These are phyloP conservation scores for Candida coquimbonensis DNA, from an alignment of 805 yeast genomes.

Conservation along the genomic window DNA sequence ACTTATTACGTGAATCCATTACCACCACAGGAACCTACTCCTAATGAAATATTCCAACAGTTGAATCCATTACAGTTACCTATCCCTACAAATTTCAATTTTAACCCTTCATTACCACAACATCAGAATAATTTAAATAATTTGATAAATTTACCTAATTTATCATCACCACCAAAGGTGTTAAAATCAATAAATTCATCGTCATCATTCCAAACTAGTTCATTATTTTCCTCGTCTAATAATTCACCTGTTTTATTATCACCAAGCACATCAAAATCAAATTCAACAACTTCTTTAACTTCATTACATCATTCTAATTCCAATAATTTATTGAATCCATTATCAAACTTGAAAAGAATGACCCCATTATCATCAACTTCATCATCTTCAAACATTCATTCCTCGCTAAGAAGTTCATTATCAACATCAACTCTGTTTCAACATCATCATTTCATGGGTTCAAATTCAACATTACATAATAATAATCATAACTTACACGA, in stretches of 20 bases:
- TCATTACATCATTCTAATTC: conserved; percentile 11
- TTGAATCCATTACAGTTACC: too few species aligned
- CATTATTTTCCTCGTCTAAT: conserved; percentile 18
- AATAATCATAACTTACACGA: background rate
- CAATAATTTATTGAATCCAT: conserved; percentile 16
- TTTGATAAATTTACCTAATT: conserved; percentile 20
- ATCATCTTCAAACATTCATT: conserved; percentile 6
- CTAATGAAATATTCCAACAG: background rate
- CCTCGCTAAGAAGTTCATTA: conserved; percentile 13
- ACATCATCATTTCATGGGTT: conserved; percentile 18
- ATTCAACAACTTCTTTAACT: conserved; percentile 21
- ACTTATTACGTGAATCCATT: conserved; percentile 22
- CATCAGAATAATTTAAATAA: conserved; percentile 2
- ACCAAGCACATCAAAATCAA: conserved; percentile 23
- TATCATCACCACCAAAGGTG: conserved; percentile 25
- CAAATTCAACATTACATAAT: too few species aligned
- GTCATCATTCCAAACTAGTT: conserved; percentile 19
- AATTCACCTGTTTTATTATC: conserved; percentile 21
- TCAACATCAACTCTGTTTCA: conserved; percentile 21
- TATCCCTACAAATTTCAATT: too few species aligned
- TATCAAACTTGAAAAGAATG: conserved; percentile 27
- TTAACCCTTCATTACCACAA: background rate
- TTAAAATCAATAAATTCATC: conserved; percentile 18
- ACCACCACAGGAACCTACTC: conserved; percentile 5
- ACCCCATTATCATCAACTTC: conserved; percentile 30